These are phyloP conservation scores for Microthlaspi erraticum DNA, from an alignment of 345 rosid genomes.

Conservation along the genomic window DNA sequence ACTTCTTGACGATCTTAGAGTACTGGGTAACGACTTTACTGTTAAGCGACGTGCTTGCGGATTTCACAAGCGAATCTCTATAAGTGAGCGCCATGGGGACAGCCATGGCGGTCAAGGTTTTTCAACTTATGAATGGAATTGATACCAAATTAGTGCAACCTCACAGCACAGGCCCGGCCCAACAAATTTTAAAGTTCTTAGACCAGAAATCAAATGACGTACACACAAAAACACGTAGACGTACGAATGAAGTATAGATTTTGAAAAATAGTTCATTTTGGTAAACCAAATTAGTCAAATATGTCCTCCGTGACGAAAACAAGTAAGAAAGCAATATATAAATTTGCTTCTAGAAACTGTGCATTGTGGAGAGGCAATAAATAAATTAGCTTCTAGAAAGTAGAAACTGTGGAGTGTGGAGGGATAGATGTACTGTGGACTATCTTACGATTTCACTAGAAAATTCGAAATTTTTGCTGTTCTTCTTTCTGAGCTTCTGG, in stretches of 20 bases:
- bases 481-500: background rate
- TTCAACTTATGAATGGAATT: too few species aligned
- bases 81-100: constrained; percentile 84
- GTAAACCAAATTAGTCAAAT: constrained; percentile 28
- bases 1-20: constrained; percentile 94
- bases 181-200: background rate
- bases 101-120: constrained; percentile 85
- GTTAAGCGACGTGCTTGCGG: constrained; percentile 87
- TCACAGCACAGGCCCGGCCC: constrained; percentile 17
- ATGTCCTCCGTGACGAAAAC: constrained; percentile 21
- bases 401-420: background rate
- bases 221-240: constrained; percentile 1
- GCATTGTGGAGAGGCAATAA: background rate
- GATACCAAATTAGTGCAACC: background rate
- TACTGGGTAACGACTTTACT: constrained; percentile 96
- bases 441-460: background rate
- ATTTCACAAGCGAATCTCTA: constrained; percentile 75
- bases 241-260: too few species aligned
- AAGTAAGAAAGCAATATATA: background rate
- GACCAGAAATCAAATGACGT: background rate
- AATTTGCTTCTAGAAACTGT: constrained; percentile 5
- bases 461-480: background rate
- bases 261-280: constrained; percentile 12
- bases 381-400: constrained; percentile 26
- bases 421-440: constrained; percentile 11